Conservation (phyloP, 2,329 filamentous ascomycete genomes). For the Fusarium domesticum region DNA sequence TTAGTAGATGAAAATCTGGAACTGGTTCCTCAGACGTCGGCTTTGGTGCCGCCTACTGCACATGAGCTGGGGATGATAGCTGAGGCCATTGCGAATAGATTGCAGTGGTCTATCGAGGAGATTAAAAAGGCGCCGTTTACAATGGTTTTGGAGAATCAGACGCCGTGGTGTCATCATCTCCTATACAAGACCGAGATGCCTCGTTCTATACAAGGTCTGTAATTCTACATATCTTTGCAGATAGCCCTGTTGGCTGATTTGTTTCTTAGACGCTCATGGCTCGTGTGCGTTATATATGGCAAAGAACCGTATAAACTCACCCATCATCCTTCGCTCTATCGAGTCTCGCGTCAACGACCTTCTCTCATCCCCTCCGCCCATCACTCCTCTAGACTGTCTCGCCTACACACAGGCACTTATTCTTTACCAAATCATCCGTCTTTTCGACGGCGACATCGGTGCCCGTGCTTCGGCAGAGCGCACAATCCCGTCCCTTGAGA, state of each 20-base stretch:
- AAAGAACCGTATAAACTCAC: constrained; percentile 46
- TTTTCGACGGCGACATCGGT: constrained; percentile 51
- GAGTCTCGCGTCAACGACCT: constrained; percentile 44
- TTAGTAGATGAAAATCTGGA: constrained; percentile 18
- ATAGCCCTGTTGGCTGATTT: neutral
- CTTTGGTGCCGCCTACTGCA: constrained; percentile 23
- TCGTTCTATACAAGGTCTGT: constrained; percentile 46
- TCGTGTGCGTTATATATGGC: constrained; percentile 52
- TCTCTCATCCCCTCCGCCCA: constrained; percentile 33
- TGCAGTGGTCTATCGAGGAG: constrained; percentile 47
- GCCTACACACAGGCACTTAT: constrained; percentile 48
- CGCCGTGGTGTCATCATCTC: constrained; percentile 52
- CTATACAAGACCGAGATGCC: constrained; percentile 54
- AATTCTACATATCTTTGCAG: neutral
- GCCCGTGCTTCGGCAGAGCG: constrained; percentile 38
- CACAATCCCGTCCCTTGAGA: constrained; percentile 34
- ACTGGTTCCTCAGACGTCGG: constrained; percentile 21
- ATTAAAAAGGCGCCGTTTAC: constrained; percentile 47
- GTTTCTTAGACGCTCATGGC: constrained; percentile 46
- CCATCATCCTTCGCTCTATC: constrained; percentile 48
- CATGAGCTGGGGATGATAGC: constrained; percentile 22
- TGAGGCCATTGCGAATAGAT: constrained; percentile 31
- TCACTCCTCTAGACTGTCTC: constrained; percentile 31
- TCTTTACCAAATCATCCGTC: constrained; percentile 47
- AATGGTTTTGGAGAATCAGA: constrained; percentile 49